Evolutionary conservation across 2,329 filamentous ascomycete species (phyloP).

Genomic region (Fusarium equiseti): DNA sequence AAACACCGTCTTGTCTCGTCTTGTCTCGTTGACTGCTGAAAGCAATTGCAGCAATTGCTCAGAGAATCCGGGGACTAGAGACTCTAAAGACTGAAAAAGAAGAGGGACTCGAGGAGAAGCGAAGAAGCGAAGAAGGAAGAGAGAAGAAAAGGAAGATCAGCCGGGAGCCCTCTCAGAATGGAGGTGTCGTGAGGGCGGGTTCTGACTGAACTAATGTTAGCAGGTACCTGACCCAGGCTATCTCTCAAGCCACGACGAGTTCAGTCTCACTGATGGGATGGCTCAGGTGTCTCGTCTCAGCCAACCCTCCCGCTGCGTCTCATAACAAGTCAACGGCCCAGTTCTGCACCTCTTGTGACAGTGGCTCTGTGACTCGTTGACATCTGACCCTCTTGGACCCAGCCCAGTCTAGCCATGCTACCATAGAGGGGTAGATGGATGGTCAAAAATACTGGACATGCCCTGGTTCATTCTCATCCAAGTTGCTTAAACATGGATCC

Average conservation of each 20-base stretch:
- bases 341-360: slow-evolving; percentile 40
- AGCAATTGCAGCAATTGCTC: slow-evolving; percentile 38
- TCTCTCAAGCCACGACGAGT: not conserved
- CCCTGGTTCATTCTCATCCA: not conserved
- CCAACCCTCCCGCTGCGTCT: slow-evolving; percentile 31
- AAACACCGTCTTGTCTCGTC: not conserved
- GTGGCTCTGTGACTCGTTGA: slow-evolving; percentile 41
- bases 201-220: slow-evolving; percentile 5
- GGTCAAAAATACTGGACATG: not conserved
- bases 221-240: not conserved
- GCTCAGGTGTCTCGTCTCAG: slow-evolving; percentile 32
- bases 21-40: slow-evolving; percentile 6
- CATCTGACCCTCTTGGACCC: slow-evolving; percentile 39
- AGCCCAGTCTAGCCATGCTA: slow-evolving; percentile 8
- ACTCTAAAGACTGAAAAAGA: slow-evolving; percentile 29
- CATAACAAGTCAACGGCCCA: slow-evolving; percentile 27
- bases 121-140: slow-evolving; percentile 22
- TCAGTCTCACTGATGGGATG: slow-evolving; percentile 9
- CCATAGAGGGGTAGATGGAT: slow-evolving; percentile 11
- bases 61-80: slow-evolving; percentile 16
- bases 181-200: slow-evolving; percentile 30
- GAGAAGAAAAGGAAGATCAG: slow-evolving; percentile 22
- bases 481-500: slow-evolving; percentile 20
- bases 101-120: slow-evolving; percentile 14
- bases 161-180: slow-evolving; percentile 22